Conservation (phyloP, 202 grass and related monocot species). For the Schoenoplectus tabernaemontani region DNA sequence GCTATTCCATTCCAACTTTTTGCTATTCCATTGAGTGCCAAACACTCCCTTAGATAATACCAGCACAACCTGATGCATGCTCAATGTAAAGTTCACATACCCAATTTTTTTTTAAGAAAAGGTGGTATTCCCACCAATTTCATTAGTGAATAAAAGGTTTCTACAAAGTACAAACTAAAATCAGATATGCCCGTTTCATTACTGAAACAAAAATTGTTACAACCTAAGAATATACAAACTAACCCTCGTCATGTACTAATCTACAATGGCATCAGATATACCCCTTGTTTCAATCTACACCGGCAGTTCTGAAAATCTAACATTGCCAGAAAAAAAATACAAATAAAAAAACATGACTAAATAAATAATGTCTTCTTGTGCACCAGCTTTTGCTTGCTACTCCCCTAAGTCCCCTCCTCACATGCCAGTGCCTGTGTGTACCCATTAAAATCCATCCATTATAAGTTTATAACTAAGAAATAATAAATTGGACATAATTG, state of each 20-base stretch:
- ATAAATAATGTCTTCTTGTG: neutral
- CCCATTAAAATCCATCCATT: neutral
- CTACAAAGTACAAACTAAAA: no score
- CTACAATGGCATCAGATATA: no score
- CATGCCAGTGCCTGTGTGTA: neutral
- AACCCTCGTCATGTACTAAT: no score
- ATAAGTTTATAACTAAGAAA: neutral
- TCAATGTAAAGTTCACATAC: neutral
- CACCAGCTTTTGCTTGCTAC: no score
- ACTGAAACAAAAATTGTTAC: no score
- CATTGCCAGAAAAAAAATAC: neutral
- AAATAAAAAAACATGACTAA: neutral
- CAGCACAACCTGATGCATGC: neutral
- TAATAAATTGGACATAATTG: neutral
- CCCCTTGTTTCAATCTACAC: no score
- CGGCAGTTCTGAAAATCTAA: neutral
- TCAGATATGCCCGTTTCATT: no score
- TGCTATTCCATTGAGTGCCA: neutral
- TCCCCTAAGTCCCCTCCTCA: neutral
- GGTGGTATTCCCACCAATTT: no score
- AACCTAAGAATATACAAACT: no score
- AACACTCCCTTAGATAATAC: neutral
- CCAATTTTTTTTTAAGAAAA: no score
- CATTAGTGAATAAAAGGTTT: no score
- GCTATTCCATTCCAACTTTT: neutral